Percentiles rank a stretch among this genome's conserved stretches.
phyloP scores from a whole-genome alignment of 345 rosid species.

The Rhodamnia argentea region DNA sequence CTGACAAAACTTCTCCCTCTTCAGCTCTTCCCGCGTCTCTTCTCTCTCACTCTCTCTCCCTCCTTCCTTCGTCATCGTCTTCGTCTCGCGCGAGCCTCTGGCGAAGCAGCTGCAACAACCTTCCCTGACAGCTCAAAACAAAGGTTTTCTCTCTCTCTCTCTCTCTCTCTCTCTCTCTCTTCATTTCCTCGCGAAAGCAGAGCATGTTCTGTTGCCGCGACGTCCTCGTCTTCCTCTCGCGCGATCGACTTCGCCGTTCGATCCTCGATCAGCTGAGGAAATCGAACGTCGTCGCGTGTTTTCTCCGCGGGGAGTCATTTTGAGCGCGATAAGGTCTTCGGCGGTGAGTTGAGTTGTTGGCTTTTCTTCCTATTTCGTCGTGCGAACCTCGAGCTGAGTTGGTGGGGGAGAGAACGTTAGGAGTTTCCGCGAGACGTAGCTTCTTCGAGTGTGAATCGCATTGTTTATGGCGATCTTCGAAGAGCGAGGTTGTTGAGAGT shows the following conservation, averaged over 20 bases:
- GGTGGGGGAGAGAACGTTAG: background rate
- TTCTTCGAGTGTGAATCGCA: background rate
- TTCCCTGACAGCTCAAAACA: background rate
- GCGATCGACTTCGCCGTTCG: background rate
- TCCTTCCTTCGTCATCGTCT: background rate
- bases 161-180: background rate
- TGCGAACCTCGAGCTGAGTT: background rate
- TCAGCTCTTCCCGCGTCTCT: background rate
- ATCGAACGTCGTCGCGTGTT: background rate
- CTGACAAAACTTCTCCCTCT: background rate
- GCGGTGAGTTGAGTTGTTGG: background rate
- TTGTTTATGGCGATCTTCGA: background rate
- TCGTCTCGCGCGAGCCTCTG: background rate
- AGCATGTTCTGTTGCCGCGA: background rate
- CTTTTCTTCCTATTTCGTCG: no score
- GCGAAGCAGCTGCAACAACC: background rate
- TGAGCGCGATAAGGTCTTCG: background rate
- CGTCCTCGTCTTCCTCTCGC: background rate
- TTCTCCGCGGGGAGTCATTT: no score
- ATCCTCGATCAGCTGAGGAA: background rate
- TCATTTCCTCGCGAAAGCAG: background rate
- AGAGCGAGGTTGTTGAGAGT: background rate
- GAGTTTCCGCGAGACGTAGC: background rate
- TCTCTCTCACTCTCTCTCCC: background rate
- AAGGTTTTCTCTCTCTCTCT: background rate